These are phyloP conservation scores for Ceratobasidium sp. DNA, from an alignment of 1,284 basidiomycete genomes.

Conservation along the genomic window DNA sequence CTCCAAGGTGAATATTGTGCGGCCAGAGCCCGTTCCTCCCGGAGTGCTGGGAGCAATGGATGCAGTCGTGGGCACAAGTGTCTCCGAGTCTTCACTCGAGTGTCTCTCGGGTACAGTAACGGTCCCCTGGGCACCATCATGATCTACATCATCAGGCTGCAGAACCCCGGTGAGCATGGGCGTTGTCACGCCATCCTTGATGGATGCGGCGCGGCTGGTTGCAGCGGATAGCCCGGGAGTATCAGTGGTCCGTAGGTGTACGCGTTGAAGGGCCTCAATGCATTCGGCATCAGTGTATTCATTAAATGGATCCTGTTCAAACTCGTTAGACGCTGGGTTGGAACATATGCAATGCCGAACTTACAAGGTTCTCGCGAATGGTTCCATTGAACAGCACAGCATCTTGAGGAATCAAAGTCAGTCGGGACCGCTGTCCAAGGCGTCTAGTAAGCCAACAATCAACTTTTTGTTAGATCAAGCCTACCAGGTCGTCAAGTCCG, in stretches of 20 bases:
- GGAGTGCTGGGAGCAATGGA: slow-evolving; percentile 8
- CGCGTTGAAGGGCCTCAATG: not conserved
- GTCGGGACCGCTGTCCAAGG: not conserved
- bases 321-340: not conserved
- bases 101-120: not conserved
- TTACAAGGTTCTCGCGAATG: slow-evolving; percentile 29
- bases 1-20: slow-evolving; percentile 36
- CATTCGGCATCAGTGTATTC: not conserved
- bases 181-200: slow-evolving; percentile 7
- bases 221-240: not conserved
- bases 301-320: not conserved
- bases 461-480: not conserved
- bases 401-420: slow-evolving; percentile 3
- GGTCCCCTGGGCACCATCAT: not conserved
- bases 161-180: slow-evolving; percentile 2
- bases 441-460: not conserved
- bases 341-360: too few species aligned
- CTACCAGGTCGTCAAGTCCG: slow-evolving; percentile 17
- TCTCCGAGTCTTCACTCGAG: not conserved
- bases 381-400: slow-evolving; percentile 23
- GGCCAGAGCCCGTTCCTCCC: slow-evolving; percentile 20
- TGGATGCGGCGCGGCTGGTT: slow-evolving; percentile 16
- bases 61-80: not conserved
- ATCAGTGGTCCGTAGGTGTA: not conserved
- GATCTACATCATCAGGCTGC: slow-evolving; percentile 4